Evolutionary conservation across 345 rosid species (phyloP).

Genomic region (Atalantia buxifolia): DNA sequence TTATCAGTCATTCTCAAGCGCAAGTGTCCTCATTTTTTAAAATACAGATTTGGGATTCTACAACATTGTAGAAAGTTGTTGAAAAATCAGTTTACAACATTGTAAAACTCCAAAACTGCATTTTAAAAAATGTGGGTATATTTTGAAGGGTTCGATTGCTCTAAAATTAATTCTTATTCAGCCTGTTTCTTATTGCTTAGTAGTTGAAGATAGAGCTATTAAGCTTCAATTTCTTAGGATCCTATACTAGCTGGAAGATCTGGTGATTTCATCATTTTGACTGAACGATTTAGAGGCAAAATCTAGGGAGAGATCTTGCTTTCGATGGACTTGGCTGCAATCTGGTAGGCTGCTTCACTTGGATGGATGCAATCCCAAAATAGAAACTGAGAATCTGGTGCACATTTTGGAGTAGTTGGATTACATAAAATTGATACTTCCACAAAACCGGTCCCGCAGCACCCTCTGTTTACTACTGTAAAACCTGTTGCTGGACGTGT

Average conservation of each 20-base stretch:
- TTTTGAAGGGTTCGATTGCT: not conserved
- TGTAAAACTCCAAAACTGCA: no score
- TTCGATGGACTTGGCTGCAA: slow-evolving; percentile 5
- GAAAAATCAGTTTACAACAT: no score
- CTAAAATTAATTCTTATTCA: not conserved
- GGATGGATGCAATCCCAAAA: slow-evolving; percentile 56
- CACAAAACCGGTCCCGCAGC: slow-evolving; percentile 40
- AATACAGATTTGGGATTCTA: no score
- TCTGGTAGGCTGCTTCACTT: slow-evolving; percentile 31
- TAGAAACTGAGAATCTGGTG: slow-evolving; percentile 25
- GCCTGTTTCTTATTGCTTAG: not conserved
- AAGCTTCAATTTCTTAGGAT: not conserved
- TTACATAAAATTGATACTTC: slow-evolving; percentile 36
- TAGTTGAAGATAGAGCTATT: not conserved
- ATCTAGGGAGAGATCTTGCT: slow-evolving; percentile 13
- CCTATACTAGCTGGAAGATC: not conserved
- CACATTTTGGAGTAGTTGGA: slow-evolving; percentile 22
- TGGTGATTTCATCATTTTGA: not conserved
- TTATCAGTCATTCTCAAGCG: no score
- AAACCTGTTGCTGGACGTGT: slow-evolving; percentile 28
- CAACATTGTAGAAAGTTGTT: no score
- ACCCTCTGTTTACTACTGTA: slow-evolving; percentile 37
- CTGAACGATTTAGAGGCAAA: not conserved
- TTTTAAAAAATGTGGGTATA: no score
- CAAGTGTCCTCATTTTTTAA: no score